These are phyloP conservation scores for Phytophthora parvispora DNA, from an alignment of 352 stramenopile species.

Conservation along the genomic window DNA sequence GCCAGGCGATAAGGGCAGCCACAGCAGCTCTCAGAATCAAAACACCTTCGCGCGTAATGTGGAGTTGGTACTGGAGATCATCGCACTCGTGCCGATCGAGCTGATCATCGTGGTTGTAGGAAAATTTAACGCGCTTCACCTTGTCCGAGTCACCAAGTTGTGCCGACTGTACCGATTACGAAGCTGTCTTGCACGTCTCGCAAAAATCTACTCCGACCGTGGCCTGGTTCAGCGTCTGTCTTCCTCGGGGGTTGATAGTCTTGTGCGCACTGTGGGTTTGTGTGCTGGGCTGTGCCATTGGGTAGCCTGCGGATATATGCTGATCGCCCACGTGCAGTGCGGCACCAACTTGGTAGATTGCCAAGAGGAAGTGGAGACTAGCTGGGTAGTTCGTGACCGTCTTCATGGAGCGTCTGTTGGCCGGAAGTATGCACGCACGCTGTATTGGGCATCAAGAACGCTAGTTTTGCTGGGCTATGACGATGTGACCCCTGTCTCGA, in stretches of 20 bases:
- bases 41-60: slow-evolving; percentile 36
- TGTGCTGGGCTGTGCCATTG: slow-evolving; percentile 53
- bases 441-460: slow-evolving; percentile 72
- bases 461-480: slow-evolving; percentile 74
- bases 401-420: slow-evolving; percentile 47
- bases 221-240: slow-evolving; percentile 54
- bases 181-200: slow-evolving; percentile 46
- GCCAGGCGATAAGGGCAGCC: slow-evolving; percentile 14
- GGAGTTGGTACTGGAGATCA: slow-evolving; percentile 54
- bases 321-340: slow-evolving; percentile 68
- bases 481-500: slow-evolving; percentile 67
- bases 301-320: slow-evolving; percentile 73
- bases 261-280: slow-evolving; percentile 49
- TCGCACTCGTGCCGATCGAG: slow-evolving; percentile 65
- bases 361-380: slow-evolving; percentile 43
- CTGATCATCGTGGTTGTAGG: slow-evolving; percentile 38
- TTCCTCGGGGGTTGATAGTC: slow-evolving; percentile 62
- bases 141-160: slow-evolving; percentile 68
- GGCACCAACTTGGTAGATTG: slow-evolving; percentile 62
- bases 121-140: slow-evolving; percentile 61
- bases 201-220: slow-evolving; percentile 57
- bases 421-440: slow-evolving; percentile 61
- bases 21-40: slow-evolving; percentile 6
- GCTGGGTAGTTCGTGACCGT: slow-evolving; percentile 68
- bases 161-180: slow-evolving; percentile 56